Evolutionary conservation across 2,329 filamentous ascomycete genomes (phyloP).

Genomic region (Phialophora expanda): DNA sequence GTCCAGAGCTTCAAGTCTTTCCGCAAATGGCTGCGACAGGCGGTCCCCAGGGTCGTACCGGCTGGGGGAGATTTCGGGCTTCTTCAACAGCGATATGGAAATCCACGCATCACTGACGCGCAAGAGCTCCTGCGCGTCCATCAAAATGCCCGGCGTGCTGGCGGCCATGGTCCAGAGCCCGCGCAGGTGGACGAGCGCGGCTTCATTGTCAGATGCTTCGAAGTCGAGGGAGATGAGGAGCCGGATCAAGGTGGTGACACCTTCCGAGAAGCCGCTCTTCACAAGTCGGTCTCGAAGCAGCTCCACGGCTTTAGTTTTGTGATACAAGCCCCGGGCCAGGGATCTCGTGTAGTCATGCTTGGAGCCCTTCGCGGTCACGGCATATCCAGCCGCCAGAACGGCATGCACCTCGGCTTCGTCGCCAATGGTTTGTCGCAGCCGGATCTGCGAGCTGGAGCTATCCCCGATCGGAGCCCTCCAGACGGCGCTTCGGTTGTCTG

Average conservation of each 20-base stretch:
- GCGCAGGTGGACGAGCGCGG: conserved; percentile 24
- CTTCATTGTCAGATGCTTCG: conserved; percentile 15
- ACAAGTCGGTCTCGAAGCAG: conserved; percentile 22
- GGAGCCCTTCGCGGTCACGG: conserved; percentile 10
- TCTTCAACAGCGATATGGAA: conserved; percentile 23
- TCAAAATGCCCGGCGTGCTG: conserved; percentile 14
- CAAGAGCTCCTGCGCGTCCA: conserved; percentile 22
- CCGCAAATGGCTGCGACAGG: conserved; percentile 7
- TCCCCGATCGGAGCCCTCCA: conserved; percentile 29
- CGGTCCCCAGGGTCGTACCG: conserved; percentile 26
- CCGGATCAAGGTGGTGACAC: conserved; percentile 24
- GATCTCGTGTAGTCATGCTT: conserved; percentile 4
- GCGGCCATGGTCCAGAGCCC: conserved; percentile 24
- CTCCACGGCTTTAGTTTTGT: conserved; percentile 25
- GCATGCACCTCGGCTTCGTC: conserved; percentile 28
- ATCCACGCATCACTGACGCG: conserved; percentile 29
- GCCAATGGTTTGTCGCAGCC: conserved; percentile 14
- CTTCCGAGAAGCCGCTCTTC: conserved; percentile 16
- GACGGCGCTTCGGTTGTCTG: conserved; percentile 23
- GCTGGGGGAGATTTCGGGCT: conserved; percentile 23
- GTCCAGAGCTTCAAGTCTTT: neutral
- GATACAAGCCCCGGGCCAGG: conserved; percentile 7
- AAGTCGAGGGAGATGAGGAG: conserved; percentile 29
- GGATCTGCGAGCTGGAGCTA: conserved; percentile 21
- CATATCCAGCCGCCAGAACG: conserved; percentile 26